Base-by-base conservation (phyloP, 257 asterid species). In the Lycium ferocissimum region DNA sequence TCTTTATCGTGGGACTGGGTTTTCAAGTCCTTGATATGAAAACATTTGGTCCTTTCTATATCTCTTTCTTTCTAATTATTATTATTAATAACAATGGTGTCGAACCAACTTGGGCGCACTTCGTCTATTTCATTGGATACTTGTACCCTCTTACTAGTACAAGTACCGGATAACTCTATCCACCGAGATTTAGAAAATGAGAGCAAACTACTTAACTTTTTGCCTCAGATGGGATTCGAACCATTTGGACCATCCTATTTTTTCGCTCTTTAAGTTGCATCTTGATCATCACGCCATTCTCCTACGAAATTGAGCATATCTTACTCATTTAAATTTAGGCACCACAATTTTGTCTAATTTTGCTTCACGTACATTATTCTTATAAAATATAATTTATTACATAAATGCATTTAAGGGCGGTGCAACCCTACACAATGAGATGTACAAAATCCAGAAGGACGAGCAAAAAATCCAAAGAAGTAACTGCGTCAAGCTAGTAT, bases 401-500 rank as follows among this genome's bases (percentile, higher is more conserved):
- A 75, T 49, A 49, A 70, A 38, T 3, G 15, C 54, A 70, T 70
- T 70, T 8, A 70, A 70, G 15, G 79, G 35, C 17, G 54, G 18
- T 49, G 81, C 61, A 75, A 75, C 20, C 61, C 81, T 22, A 63
- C 33, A 62, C 33, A n/a, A 61, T 62, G 38, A 73, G 37, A 12
- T 47, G 47, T 1, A 73, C 18, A 75, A 49, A 40, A 49, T 7
- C 81, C 61, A 22, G 2, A 12, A 45, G 20, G 18, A 47, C 40
- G 54, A 8, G 79, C 11, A 6, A 49, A 15, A 75, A 49, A 13
- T 75, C 62, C 45, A 49, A 12, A 22, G 40, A 75, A 75, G 81
- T 75, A 75, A 75, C 61, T 75, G 59, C 45, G 12, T 75, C 81
- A 49, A 75, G 45, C 62, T 75, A 75, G 45, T 75, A 75, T 22